Conservation (phyloP, 768 basidiomycete species). For the Pulveroboletus frians region DNA sequence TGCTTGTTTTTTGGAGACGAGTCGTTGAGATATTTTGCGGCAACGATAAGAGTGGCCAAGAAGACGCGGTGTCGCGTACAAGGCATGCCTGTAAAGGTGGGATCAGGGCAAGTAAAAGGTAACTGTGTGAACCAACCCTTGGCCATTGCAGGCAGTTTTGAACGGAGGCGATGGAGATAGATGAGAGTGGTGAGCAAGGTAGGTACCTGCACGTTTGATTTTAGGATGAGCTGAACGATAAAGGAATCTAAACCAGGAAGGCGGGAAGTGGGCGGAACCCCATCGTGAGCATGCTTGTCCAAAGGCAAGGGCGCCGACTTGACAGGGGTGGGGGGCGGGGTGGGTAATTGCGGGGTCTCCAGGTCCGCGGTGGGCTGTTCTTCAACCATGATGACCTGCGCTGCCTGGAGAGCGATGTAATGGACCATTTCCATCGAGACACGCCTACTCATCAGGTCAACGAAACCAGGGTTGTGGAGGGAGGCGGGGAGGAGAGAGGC, state of each 20-base stretch:
- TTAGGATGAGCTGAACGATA: slow-evolving; percentile 72
- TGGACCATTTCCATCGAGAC: slow-evolving; percentile 84
- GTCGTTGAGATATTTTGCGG: slow-evolving; percentile 96
- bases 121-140: slow-evolving; percentile 55
- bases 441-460: slow-evolving; percentile 70
- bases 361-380: slow-evolving; percentile 36
- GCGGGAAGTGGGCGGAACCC: slow-evolving; percentile 20
- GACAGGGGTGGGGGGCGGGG: slow-evolving; percentile 66
- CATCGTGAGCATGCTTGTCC: slow-evolving; percentile 28
- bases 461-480: slow-evolving; percentile 74
- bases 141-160: slow-evolving; percentile 74
- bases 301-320: slow-evolving; percentile 36
- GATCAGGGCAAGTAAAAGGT: slow-evolving; percentile 6
- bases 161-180: slow-evolving; percentile 83
- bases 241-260: slow-evolving; percentile 77
- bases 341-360: slow-evolving; percentile 40
- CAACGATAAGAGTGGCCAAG: slow-evolving; percentile 90
- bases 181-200: slow-evolving; percentile 88
- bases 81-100: slow-evolving; percentile 50
- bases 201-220: slow-evolving; percentile 84
- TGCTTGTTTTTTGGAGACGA: slow-evolving; percentile 93
- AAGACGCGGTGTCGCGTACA: slow-evolving; percentile 96
- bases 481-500: slow-evolving; percentile 76
- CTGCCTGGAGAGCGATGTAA: slow-evolving; percentile 75
- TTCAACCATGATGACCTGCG: slow-evolving; percentile 68